Conservation (phyloP, 768 basidiomycete genomes). For the Termitomyces sp. region DNA sequence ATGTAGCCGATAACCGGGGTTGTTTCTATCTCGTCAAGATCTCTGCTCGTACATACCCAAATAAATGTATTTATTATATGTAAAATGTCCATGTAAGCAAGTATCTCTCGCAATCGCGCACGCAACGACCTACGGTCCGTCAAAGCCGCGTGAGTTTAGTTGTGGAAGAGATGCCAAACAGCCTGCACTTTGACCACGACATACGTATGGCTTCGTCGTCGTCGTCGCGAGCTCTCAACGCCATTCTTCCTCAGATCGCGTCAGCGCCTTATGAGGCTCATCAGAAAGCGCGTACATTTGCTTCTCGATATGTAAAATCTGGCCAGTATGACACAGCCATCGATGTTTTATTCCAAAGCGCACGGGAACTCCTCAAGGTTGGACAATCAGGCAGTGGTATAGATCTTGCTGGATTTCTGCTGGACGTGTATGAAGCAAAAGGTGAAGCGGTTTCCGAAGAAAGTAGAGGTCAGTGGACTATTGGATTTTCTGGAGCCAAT, state of each 20-base stretch:
- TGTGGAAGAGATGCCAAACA: constrained; percentile 10
- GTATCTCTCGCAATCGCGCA: too few species aligned
- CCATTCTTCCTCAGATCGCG: constrained; percentile 68
- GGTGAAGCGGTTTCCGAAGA: constrained; percentile 71
- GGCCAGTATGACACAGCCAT: constrained; percentile 81
- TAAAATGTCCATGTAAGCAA: too few species aligned
- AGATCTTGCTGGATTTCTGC: constrained; percentile 73
- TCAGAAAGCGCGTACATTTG: constrained; percentile 95
- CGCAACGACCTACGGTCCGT: too few species aligned
- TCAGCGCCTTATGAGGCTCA: constrained; percentile 89
- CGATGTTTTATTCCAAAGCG: constrained; percentile 88
- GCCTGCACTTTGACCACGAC: neutral
- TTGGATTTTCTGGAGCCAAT: neutral
- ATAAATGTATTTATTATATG: neutral
- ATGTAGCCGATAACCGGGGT: too few species aligned
- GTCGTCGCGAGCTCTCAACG: constrained; percentile 64
- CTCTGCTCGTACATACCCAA: neutral
- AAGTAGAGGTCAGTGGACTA: constrained; percentile 59
- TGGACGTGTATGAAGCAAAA: constrained; percentile 80
- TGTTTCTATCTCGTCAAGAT: neutral
- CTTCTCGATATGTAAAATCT: constrained; percentile 80
- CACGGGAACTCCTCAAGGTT: constrained; percentile 81
- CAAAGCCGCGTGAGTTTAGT: neutral
- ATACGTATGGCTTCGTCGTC: constrained; percentile 29
- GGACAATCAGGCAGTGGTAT: constrained; percentile 88